Evolutionary conservation across 1,284 basidiomycete genomes (phyloP).

Genomic region (Xerocomus amazonicus): DNA sequence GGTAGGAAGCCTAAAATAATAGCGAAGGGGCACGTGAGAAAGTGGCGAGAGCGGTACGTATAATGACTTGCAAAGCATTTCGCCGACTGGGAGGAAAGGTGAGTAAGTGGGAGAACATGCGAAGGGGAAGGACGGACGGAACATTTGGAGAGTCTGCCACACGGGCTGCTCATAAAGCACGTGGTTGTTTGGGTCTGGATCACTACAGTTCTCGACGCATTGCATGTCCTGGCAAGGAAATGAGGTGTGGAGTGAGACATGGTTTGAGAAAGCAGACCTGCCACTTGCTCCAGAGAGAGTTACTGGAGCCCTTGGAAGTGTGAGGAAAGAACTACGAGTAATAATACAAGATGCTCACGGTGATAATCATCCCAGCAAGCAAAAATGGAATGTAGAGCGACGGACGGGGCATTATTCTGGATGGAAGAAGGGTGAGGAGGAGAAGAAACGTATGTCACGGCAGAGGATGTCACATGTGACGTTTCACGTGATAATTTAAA

Average conservation of each 20-base stretch:
- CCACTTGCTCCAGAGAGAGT: constrained; percentile 79
- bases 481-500: constrained; percentile 31
- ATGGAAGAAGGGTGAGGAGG: constrained; percentile 20
- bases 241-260: neutral
- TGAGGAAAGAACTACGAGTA: neutral
- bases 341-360: constrained; percentile 40
- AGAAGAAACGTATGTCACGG: constrained; percentile 8
- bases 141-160: constrained; percentile 93
- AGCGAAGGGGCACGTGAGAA: constrained; percentile 27
- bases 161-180: constrained; percentile 89
- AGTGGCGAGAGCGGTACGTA: constrained; percentile 11
- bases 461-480: constrained; percentile 18
- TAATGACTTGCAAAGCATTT: constrained; percentile 78
- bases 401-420: constrained; percentile 38
- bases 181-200: constrained; percentile 50
- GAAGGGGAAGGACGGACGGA: constrained; percentile 55
- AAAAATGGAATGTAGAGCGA: constrained; percentile 48
- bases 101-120: constrained; percentile 23
- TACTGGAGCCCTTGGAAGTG: constrained; percentile 60
- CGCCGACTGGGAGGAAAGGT: constrained; percentile 63
- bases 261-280: constrained; percentile 45
- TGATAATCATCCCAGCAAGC: constrained; percentile 77
- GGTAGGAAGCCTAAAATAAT: constrained; percentile 71
- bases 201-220: constrained; percentile 87
- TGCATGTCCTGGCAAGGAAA: constrained; percentile 73